Evolutionary conservation across 1,139 yeast species (phyloP).

Genomic region (Wickerhamiella pararugosa): DNA sequence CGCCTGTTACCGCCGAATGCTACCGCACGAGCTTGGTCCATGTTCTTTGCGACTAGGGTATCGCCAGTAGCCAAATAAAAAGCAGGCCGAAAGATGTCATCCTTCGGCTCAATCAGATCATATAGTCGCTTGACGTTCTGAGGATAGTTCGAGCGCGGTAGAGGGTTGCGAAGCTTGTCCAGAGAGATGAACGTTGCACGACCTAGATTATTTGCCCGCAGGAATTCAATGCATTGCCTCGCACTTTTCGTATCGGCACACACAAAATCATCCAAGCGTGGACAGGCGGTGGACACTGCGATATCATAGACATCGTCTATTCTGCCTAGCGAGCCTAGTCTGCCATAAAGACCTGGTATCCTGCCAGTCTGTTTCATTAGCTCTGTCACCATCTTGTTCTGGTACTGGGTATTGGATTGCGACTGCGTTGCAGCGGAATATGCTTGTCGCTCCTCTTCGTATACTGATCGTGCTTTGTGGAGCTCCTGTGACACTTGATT

Average conservation of each 20-base stretch:
- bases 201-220: constrained; percentile 74
- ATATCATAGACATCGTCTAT: constrained; percentile 81
- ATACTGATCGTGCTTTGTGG: constrained; percentile 31
- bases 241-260: constrained; percentile 92
- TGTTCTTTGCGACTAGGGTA: constrained; percentile 70
- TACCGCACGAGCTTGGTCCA: constrained; percentile 69
- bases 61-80: constrained; percentile 77
- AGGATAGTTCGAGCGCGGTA: constrained; percentile 49
- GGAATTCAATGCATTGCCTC: constrained; percentile 75
- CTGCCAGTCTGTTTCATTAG: constrained; percentile 24
- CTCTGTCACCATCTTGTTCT: constrained; percentile 41
- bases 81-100: constrained; percentile 64
- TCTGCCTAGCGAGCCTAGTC: constrained; percentile 79
- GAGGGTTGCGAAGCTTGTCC: constrained; percentile 51
- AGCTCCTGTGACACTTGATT: constrained; percentile 44
- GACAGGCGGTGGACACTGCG: constrained; percentile 91
- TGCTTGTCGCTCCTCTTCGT: constrained; percentile 39
- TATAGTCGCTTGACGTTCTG: constrained; percentile 65
- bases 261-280: constrained; percentile 81
- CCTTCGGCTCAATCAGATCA: constrained; percentile 60
- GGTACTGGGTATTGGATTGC: constrained; percentile 10
- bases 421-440: constrained; percentile 25
- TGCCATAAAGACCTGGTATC: constrained; percentile 58
- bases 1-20: constrained; percentile 79
- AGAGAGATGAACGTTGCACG: constrained; percentile 78